Conservation (phyloP, 768 basidiomycete species). For the Sarcodon aspratus region DNA sequence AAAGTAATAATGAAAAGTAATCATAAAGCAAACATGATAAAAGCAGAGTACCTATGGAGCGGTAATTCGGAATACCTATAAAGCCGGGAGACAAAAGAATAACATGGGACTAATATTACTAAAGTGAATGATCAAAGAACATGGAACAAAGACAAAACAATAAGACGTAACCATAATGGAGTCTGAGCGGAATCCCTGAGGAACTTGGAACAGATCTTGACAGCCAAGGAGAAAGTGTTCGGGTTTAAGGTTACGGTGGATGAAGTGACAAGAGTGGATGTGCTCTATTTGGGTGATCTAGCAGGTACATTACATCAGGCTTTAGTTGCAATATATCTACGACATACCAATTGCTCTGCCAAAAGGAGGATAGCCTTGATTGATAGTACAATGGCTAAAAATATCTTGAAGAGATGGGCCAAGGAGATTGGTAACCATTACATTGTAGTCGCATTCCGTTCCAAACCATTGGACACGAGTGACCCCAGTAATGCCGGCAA, state of each 20-base stretch:
- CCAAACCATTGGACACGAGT: conserved; percentile 8
- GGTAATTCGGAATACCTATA: conserved; percentile 7
- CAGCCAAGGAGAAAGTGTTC: conserved; percentile 13
- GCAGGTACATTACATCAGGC: neutral
- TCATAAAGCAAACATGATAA: conserved; percentile 5
- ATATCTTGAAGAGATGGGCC: conserved; percentile 11
- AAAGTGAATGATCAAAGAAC: too few species aligned
- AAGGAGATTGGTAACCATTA: conserved; percentile 12
- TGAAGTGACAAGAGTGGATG: conserved; percentile 9
- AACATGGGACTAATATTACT: conserved; percentile 11
- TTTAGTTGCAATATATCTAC: neutral
- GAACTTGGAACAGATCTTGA: too few species aligned
- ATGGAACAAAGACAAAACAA: too few species aligned
- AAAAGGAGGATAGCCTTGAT: conserved; percentile 14
- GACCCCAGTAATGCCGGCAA: conserved; percentile 7
- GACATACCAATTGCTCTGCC: conserved; percentile 12
- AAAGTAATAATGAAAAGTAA: neutral
- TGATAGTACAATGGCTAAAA: conserved; percentile 8
- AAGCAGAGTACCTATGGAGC: too few species aligned
- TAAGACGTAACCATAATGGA: too few species aligned
- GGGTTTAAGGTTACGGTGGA: conserved; percentile 15
- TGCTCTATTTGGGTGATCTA: conserved; percentile 9
- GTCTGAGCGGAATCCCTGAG: too few species aligned
- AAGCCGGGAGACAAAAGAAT: conserved; percentile 1
- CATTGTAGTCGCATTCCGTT: conserved; percentile 2